Base-by-base conservation (phyloP, 1,284 basidiomycete genomes). In the Peniophora sp. region DNA sequence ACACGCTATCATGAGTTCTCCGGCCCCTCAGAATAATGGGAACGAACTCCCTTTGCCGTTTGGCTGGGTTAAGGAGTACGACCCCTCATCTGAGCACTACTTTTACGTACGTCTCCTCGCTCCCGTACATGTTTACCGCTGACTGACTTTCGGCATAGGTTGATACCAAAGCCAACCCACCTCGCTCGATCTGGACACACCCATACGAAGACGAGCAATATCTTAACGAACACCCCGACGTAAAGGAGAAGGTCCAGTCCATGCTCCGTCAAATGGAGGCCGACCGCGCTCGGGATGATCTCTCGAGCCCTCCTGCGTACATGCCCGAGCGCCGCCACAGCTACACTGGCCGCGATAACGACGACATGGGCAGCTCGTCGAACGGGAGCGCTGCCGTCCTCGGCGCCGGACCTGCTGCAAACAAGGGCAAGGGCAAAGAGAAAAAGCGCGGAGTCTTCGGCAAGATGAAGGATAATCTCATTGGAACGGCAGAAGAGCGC, bases 141-240 rank as follows among this genome's bases (percentile, higher is more conserved):
- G 47, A 48, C 51, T 37, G 50, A 55, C 48, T 58, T 49, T 52
- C 53, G 47, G 20, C 22, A 0, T 50, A 77, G 83, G 79, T 86
- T n/a, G 81, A 88, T 56, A 87, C 83, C 0, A 71, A 65, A 48
- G 74, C 77, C 3, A 69, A 64, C 2, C 85, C 85, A n/a, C 78
- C 83, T 5, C 75, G 85, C 2, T 72, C 80, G 0, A 85, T 79
- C 55, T 88, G 85, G 85, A 70, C 74, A 2, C 83, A 88, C 59
- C 85, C 85, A 1, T 79, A 78, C 54, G 79, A 87, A 50, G 83
- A 86, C 59, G 76, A 81, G 49, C 71, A 78, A 51, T 87, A 74
- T 62, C 67, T 85, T 23, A 58, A 53, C 15, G 75, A 78, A 51
- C 76, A 85, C 57, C 80, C 83, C 12, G 74, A 78, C 12, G 57